Evolutionary conservation across 345 rosid genomes (phyloP).

Genomic region (Citrus glauca): DNA sequence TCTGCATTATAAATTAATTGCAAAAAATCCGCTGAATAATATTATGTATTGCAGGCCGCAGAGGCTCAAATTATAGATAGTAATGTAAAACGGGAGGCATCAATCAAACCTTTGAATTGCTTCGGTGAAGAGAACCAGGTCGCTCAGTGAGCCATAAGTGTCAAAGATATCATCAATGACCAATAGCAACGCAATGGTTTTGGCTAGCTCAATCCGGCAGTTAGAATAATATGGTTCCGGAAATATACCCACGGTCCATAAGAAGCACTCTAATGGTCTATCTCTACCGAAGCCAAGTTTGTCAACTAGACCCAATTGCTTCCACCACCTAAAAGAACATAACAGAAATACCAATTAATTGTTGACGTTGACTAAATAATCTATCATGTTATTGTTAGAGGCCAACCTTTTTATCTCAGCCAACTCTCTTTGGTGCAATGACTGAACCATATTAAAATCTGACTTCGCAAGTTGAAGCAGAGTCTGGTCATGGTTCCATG

Average conservation of each 20-base stretch:
- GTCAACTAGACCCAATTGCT: conserved; percentile 17
- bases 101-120: conserved; percentile 18
- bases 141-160: conserved; percentile 21
- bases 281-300: conserved; percentile 29
- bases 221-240: conserved; percentile 17
- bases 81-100: neutral
- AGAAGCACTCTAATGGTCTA: conserved; percentile 24
- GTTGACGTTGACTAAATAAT: neutral
- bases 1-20: neutral
- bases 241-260: conserved; percentile 23
- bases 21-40: neutral
- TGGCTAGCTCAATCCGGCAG: conserved; percentile 23
- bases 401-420: conserved; percentile 17
- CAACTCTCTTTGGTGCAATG: conserved; percentile 17
- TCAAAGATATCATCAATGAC: conserved; percentile 29
- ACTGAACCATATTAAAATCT: conserved; percentile 21
- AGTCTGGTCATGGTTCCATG: neutral
- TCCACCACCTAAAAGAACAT: conserved; percentile 24
- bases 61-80: neutral
- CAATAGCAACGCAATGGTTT: conserved; percentile 18
- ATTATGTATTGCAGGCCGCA: neutral
- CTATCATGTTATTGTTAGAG: neutral
- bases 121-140: conserved; percentile 21
- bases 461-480: conserved; percentile 15
- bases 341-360: neutral